These are phyloP conservation scores for Puccinia coronata DNA, from an alignment of 1,284 basidiomycete genomes.

Conservation along the genomic window DNA sequence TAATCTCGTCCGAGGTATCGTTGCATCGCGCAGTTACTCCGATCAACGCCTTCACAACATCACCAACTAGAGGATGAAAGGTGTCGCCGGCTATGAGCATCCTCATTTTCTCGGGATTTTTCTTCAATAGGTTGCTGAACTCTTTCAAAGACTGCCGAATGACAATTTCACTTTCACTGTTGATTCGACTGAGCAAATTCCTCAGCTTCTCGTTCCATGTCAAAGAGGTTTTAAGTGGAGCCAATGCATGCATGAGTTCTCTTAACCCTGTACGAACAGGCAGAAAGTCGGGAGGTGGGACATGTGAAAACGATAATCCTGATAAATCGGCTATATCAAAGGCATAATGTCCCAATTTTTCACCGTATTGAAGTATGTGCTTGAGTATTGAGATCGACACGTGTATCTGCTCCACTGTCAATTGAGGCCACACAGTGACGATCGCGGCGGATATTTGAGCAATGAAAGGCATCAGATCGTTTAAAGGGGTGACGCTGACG, in stretches of 20 bases:
- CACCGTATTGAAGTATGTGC: conserved; percentile 70
- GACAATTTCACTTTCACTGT: conserved; percentile 80
- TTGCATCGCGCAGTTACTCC: conserved; percentile 73
- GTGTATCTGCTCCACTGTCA: conserved; percentile 65
- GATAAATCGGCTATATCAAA: conserved; percentile 76
- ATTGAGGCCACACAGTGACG: conserved; percentile 72
- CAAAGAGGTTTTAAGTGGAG: conserved; percentile 63
- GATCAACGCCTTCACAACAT: conserved; percentile 71
- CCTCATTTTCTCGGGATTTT: conserved; percentile 64
- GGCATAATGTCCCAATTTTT: conserved; percentile 65
- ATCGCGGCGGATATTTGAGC: conserved; percentile 86
- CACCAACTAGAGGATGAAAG: conserved; percentile 77
- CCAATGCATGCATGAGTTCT: conserved; percentile 63
- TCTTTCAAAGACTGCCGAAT: conserved; percentile 76
- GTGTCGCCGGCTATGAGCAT: conserved; percentile 75
- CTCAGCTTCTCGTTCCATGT: conserved; percentile 66
- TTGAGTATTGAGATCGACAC: conserved; percentile 69
- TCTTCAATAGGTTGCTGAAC: conserved; percentile 69
- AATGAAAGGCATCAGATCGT: conserved; percentile 79
- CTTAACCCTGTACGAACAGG: conserved; percentile 68
- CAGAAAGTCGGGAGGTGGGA: conserved; percentile 58
- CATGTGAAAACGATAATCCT: conserved; percentile 10
- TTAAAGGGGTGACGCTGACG: conserved; percentile 69
- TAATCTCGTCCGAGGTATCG: conserved; percentile 66
- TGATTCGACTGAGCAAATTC: conserved; percentile 72